These are phyloP conservation scores for Cynara cardunculus DNA, from an alignment of 129 eudicot species.

Conservation along the genomic window DNA sequence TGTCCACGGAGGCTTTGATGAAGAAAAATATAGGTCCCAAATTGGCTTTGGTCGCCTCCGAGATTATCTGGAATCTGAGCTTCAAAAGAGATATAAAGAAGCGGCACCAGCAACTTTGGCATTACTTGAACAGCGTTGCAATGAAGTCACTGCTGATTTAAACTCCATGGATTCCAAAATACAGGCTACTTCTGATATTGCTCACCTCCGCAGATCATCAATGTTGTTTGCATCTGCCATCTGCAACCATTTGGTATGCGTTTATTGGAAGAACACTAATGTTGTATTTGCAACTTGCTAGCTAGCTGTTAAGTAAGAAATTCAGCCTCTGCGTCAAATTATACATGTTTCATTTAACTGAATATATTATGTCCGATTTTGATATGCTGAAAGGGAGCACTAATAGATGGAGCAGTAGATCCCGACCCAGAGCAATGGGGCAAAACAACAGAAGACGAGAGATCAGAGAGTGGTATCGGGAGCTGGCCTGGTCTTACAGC, in stretches of 20 bases:
- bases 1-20: constrained; percentile 79
- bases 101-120: constrained; percentile 90
- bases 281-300: background rate
- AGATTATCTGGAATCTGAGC: constrained; percentile 75
- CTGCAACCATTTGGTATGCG: constrained; percentile 67
- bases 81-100: constrained; percentile 79
- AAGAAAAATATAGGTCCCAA: constrained; percentile 64
- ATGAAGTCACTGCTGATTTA: constrained; percentile 65
- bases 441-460: constrained; percentile 73
- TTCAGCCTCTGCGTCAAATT: background rate
- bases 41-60: constrained; percentile 76
- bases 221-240: constrained; percentile 71
- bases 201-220: constrained; percentile 78
- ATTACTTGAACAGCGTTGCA: constrained; percentile 79
- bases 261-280: background rate
- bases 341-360: background rate
- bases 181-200: constrained; percentile 72
- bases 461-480: constrained; percentile 70
- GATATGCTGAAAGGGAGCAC: constrained; percentile 46
- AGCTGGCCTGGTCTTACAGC: constrained; percentile 79
- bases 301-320: background rate
- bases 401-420: constrained; percentile 87
- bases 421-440: constrained; percentile 96
- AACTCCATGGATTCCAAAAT: constrained; percentile 63
- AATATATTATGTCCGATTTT: background rate